Base-by-base conservation (phyloP, 805 yeast species). In the Cyberlindnera petersonii region DNA sequence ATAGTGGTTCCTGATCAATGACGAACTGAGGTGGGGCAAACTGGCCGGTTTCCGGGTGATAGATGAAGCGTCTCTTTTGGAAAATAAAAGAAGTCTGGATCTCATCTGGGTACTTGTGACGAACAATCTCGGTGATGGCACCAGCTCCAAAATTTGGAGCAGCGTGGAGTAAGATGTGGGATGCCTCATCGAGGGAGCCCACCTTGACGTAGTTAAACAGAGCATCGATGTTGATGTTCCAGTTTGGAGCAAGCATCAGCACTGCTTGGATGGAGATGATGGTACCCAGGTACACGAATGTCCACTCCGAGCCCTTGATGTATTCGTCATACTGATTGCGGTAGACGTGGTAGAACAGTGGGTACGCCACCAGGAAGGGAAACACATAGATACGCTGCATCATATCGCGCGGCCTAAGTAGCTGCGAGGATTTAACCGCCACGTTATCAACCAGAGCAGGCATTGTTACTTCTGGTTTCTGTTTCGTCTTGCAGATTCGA, bases 241-340 rank as follows among this genome's bases (percentile, higher is more conserved):
- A 91, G 55, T 83, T 82, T n/a, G 98, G 96, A 76, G 87, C 75
- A 60, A 91, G 74, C 82, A 88, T 74, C 42, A 91, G 67, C 58
- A 91, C 67, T 31, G 80, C 66, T 58, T 91, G 94, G 42, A 83
- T 44, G 3, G 96, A 77, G 26, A 82, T 60, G 36, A 89, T 69
- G 6, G 88, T 61, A 44, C 94, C 82, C 18, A 87, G 67, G 55
- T 77, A 89, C 26, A 91, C 93, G 60, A 86, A 86, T 0, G 98
- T 93, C 98, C 98, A 93, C 65, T 91, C 98, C 32, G 82, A 74
- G 19, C 96, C 96, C 31, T 74, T 83, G 55, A 91, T 83, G 58
- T 86, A 86, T 42, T 64, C 68, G 42, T 91, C 98, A 61, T 91
- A 91, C 41, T 80, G 76, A 44, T 66, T 64, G 43, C 61, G 53